These are phyloP conservation scores for Phytophthora agathidicida DNA, from an alignment of 352 stramenopile species.

Conservation along the genomic window DNA sequence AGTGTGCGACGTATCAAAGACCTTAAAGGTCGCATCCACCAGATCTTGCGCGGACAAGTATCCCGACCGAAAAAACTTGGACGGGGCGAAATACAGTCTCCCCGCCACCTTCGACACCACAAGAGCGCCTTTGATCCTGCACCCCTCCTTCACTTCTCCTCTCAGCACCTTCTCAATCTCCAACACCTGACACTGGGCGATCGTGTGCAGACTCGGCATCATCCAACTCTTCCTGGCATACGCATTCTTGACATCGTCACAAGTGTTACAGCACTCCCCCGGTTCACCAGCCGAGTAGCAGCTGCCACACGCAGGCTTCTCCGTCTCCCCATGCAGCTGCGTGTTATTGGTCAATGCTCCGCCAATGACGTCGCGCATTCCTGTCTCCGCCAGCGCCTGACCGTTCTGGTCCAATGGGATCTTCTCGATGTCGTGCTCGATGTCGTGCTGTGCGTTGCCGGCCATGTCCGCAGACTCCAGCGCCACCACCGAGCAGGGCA, in stretches of 20 bases:
- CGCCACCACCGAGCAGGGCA: conserved; percentile 78
- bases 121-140: conserved; percentile 74
- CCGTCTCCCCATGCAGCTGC: conserved; percentile 53
- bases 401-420: conserved; percentile 61
- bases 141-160: conserved; percentile 79
- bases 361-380: conserved; percentile 64
- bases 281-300: conserved; percentile 77
- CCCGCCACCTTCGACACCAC: conserved; percentile 83
- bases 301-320: conserved; percentile 68
- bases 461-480: conserved; percentile 78
- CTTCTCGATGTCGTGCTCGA: conserved; percentile 85
- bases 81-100: conserved; percentile 83
- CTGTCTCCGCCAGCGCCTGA: conserved; percentile 49
- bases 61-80: conserved; percentile 82
- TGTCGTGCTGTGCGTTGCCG: conserved; percentile 72
- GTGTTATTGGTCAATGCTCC: conserved; percentile 76
- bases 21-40: conserved; percentile 70
- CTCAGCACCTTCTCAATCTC: conserved; percentile 82
- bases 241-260: conserved; percentile 62
- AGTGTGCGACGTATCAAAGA: conserved; percentile 81
- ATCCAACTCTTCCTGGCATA: conserved; percentile 78
- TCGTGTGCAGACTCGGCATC: conserved; percentile 80
- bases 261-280: conserved; percentile 78
- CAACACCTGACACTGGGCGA: conserved; percentile 77
- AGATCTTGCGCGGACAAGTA: conserved; percentile 73